Conservation (phyloP, 345 rosid genomes). For the Moringa oleifera region DNA sequence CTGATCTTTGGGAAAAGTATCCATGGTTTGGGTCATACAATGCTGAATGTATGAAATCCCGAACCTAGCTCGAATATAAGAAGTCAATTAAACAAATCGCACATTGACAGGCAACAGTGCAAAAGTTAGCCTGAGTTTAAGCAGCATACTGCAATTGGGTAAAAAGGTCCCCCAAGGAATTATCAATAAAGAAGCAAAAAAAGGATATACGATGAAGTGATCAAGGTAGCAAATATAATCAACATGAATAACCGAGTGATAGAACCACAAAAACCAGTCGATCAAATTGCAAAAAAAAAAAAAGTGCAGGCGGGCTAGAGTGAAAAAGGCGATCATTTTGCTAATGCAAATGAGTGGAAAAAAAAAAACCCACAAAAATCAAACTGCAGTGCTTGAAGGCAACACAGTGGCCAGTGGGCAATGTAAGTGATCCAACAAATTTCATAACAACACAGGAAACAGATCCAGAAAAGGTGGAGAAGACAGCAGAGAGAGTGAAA, state of each 20-base stretch:
- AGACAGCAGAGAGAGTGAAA: background rate
- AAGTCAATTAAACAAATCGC: background rate
- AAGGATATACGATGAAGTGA: background rate
- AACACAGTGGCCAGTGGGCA: background rate
- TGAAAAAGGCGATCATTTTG: too few species aligned
- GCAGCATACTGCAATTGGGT: background rate
- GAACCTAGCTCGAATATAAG: constrained; percentile 39
- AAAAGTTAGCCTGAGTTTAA: too few species aligned
- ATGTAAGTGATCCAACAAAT: background rate
- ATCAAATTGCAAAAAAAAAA: background rate
- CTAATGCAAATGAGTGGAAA: too few species aligned
- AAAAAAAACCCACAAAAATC: too few species aligned
- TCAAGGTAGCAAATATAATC: background rate
- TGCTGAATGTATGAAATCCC: constrained; percentile 79
- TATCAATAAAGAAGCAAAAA: constrained; percentile 1
- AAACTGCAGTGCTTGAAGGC: too few species aligned
- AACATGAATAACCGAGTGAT: background rate
- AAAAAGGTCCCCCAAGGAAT: constrained; percentile 5
- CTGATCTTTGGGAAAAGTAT: constrained; percentile 76
- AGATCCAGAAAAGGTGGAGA: background rate
- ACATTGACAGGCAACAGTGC: background rate
- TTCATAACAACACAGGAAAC: background rate
- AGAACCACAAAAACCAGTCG: background rate
- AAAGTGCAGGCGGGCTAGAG: too few species aligned
- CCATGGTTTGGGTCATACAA: constrained; percentile 77